These are phyloP conservation scores for Hondaea fermentalgiana DNA, from an alignment of 108 stramenopile species.

Conservation along the genomic window DNA sequence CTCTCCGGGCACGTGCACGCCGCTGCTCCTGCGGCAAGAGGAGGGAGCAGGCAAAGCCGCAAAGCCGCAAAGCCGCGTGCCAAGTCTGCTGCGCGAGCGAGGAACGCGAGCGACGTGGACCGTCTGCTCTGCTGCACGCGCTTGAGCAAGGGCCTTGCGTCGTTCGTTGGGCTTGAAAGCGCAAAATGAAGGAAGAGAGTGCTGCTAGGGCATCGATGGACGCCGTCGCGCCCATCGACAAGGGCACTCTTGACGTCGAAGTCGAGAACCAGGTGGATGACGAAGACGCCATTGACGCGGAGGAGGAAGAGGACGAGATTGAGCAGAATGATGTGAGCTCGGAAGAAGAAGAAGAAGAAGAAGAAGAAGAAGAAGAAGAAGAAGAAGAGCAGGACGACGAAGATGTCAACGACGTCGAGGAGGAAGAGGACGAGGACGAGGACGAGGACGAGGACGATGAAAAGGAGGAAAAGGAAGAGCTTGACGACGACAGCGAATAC, in stretches of 20 bases:
- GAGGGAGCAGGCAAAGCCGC: too few species aligned
- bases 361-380: constrained; percentile 59
- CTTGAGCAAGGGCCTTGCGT: constrained; percentile 49
- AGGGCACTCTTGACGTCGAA: constrained; percentile 40
- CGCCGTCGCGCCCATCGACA: constrained; percentile 43
- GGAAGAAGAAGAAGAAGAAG: constrained; percentile 33
- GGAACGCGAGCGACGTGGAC: too few species aligned
- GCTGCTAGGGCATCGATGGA: constrained; percentile 35
- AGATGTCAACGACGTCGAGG: constrained; percentile 12
- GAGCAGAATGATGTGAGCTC: neutral
- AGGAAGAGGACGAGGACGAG: constrained; percentile 61
- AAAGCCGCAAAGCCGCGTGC: too few species aligned
- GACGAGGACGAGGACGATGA: constrained; percentile 19
- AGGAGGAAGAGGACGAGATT: neutral
- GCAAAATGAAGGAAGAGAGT: neutral
- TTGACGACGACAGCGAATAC: neutral
- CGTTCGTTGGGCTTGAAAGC: constrained; percentile 57
- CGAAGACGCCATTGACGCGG: constrained; percentile 33
- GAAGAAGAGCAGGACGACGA: constrained; percentile 49
- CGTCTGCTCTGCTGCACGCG: too few species aligned
- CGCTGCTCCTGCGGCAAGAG: too few species aligned
- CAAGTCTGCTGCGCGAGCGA: too few species aligned
- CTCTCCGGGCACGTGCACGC: too few species aligned
- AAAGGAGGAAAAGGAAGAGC: constrained; percentile 24
- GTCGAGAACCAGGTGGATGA: constrained; percentile 48